Evolutionary conservation across 805 yeast species (phyloP), one percentile per base, ranked within the genome.

Genomic region (Wickerhamiella lipophila): DNA sequence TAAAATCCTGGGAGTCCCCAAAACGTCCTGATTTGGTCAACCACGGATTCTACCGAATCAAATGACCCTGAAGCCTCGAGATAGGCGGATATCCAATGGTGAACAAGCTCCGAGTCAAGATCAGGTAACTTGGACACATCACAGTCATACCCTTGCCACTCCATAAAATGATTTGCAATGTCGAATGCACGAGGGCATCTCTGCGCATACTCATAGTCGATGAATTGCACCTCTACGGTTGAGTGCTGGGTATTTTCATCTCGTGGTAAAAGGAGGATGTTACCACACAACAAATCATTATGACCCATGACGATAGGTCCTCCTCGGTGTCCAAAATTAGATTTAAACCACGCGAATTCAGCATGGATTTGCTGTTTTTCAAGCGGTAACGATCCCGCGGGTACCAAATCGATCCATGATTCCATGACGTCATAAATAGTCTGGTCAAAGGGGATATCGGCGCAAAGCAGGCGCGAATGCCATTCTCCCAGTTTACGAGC

Each of bases 131-230:
- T 72, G 11, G 69, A 61, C 21, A 73, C 69, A 54, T 78, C 78
- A 60, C 92, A 83, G 53, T 79, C 77, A 56, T 81, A 81, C 2
- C 92, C 92, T 60, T 82, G 92, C 86, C 88, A 80, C 60, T 80
- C 87, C 60, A 79, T 78, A 54, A 80, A 75, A 62, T 80, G 87
- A 55, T 80, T 80, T 12, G 86, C 81, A 19, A 81, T 77, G 58
- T 80, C 87, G 58, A 79, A 80, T 0, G 83, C 86, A 42, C 87
- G 63, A 3, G 86, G 84, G 2, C 81, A 82, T 9, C 79, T 80
- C 53, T 77, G 68, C 75, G 81, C 76, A 56, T 80, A 80, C 64
- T 80, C 87, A 58, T 80, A 80, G 59, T 80, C 87, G 42, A 80
- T 80, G 55, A 80, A 79, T 12, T 36, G 36, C 16, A 51, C 47